phyloP scores from a whole-genome alignment of 148 eudicot genomes.

The Rhododendron mucronatum region DNA sequence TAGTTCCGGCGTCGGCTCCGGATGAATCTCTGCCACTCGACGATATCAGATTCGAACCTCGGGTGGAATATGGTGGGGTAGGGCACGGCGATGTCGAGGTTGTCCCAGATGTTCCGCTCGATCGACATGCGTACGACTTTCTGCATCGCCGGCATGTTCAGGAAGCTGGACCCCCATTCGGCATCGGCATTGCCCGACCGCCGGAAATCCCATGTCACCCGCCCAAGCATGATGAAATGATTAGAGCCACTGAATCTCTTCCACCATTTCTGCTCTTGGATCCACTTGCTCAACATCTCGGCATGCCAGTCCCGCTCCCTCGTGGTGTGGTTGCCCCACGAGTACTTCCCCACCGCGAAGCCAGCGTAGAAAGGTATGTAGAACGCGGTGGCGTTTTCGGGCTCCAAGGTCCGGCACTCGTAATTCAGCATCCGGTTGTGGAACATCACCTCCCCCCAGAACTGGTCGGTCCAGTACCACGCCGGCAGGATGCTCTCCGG shows the following conservation, averaged over 20 bases:
- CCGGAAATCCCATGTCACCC: constrained; percentile 70
- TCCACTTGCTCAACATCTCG: constrained; percentile 42
- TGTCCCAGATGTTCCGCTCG: constrained; percentile 57
- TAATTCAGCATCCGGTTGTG: constrained; percentile 53
- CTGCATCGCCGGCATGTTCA: constrained; percentile 42
- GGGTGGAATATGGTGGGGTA: constrained; percentile 95
- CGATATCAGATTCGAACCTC: constrained; percentile 24
- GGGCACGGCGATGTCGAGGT: constrained; percentile 60
- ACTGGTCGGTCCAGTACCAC: constrained; percentile 81
- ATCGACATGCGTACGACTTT: constrained; percentile 50
- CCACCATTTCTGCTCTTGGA: constrained; percentile 33
- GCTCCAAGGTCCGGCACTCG: constrained; percentile 47
- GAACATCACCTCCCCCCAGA: constrained; percentile 50
- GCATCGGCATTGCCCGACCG: constrained; percentile 12
- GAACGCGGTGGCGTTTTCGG: constrained; percentile 57
- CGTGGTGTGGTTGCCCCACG: constrained; percentile 32
- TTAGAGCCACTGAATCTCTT: constrained; percentile 47
- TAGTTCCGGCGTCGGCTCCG: constrained; percentile 27
- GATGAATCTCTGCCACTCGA: constrained; percentile 62
- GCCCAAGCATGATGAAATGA: constrained; percentile 54
- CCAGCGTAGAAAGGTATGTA: constrained; percentile 90
- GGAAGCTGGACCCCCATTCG: constrained; percentile 53
- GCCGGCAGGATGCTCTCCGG: constrained; percentile 30
- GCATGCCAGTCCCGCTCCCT: constrained; percentile 47
- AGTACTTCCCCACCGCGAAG: constrained; percentile 45